Evolutionary conservation across 495 filamentous ascomycete species (phyloP), one percentile per base, ranked within the genome.

Genomic region (Neurospora sp.): DNA sequence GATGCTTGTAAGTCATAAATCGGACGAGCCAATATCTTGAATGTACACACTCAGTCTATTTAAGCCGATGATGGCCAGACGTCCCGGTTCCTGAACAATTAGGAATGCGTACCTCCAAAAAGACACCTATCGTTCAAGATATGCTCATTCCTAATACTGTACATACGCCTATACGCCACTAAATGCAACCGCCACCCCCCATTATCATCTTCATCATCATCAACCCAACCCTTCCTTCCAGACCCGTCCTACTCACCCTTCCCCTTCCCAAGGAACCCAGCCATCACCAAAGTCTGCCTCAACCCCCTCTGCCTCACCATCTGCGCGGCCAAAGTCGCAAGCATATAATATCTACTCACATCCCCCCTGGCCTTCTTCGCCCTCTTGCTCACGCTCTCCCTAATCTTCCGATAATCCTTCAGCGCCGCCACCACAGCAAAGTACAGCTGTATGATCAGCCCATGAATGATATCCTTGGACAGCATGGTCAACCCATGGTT

Each of bases 401-500:
- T 75, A 0, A 81, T 7, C 48, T 75, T 73, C 0, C 75, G 75
- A 20, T 75, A 74, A 31, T 70, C 69, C 70, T 59, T 59, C 74
- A 87, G 70, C 11, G 83, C 69, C 1, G 80, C 75, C 41, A 85
- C 44, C 16, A 83, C 71, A n/a, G 82, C 79, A 66, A 83, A 91
- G 79, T 95, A 96, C 16, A 89, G 76, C 73, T 87, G 88, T 31
- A 97, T 85, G 72, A 97, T 88, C 20, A 89, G 75, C n/a, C 86
- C 81, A 74, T 97, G 94, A n/a, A 94, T 88, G 18, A 86, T 81
- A 70, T 96, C 92, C 81, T 97, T 97, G 38, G 92, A 87, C 69
- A 96, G 81, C 93, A 97, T 97, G n/a, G 93, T 94, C 37, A 93
- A 88, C 1, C 94, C 94, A 76, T 97, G 93, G 14, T 88, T 90